Evolutionary conservation across 2,329 filamentous ascomycete genomes (phyloP).

Genomic region (Zasmidium citrigriseum): DNA sequence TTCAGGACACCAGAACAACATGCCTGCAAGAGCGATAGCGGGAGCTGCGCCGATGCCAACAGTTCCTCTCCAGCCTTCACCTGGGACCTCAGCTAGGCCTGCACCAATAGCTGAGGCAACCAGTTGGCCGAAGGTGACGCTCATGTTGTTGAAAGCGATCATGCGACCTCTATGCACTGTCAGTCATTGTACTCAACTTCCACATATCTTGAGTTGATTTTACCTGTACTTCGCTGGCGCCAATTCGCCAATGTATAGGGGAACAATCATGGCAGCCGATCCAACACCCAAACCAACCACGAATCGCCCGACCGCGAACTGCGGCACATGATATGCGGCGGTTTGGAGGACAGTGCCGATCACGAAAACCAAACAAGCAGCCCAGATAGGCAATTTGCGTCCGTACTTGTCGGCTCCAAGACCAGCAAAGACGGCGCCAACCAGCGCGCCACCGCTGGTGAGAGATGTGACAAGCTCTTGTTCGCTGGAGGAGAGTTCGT

Average conservation of each 20-base stretch:
- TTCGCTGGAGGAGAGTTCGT: slow-evolving; percentile 43
- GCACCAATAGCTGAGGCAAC: slow-evolving; percentile 35
- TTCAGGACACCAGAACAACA: slow-evolving; percentile 52
- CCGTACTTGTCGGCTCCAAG: slow-evolving; percentile 41
- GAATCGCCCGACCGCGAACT: slow-evolving; percentile 49
- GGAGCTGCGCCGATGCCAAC: slow-evolving; percentile 52
- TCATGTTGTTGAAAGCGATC: slow-evolving; percentile 53
- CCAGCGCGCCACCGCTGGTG: slow-evolving; percentile 51
- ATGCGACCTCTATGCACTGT: slow-evolving; percentile 50
- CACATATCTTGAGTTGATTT: neutral
- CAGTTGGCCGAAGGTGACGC: slow-evolving; percentile 35
- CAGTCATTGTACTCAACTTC: slow-evolving; percentile 19
- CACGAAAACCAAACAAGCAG: slow-evolving; percentile 44
- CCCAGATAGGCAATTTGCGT: slow-evolving; percentile 44
- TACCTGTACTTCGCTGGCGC: slow-evolving; percentile 48
- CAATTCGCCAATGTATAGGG: slow-evolving; percentile 53
- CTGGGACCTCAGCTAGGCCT: slow-evolving; percentile 35
- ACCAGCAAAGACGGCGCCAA: slow-evolving; percentile 41
- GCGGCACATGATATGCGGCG: slow-evolving; percentile 35
- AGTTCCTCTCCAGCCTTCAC: slow-evolving; percentile 54
- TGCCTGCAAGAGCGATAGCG: slow-evolving; percentile 44
- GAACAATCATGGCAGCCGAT: slow-evolving; percentile 47
- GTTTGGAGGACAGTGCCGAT: slow-evolving; percentile 37
- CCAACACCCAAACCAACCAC: slow-evolving; percentile 54
- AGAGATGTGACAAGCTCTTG: slow-evolving; percentile 56